Evolutionary conservation across 192 early-diverging fungal species (phyloP).

Genomic region (Dispira parvispora): DNA sequence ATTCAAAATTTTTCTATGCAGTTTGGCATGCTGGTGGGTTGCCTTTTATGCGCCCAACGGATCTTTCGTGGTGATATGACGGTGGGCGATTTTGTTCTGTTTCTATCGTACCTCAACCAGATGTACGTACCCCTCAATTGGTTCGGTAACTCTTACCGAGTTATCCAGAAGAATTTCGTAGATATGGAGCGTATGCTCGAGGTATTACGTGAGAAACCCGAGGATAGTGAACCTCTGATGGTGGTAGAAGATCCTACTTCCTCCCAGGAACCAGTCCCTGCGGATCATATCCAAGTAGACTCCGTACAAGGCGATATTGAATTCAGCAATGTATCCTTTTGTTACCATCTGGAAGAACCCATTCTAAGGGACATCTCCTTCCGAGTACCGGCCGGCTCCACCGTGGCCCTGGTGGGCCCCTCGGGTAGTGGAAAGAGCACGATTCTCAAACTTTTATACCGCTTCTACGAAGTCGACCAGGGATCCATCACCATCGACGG

Average conservation of each 20-base stretch:
- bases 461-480: slow-evolving; percentile 71
- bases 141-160: slow-evolving; percentile 89
- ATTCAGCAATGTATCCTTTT: slow-evolving; percentile 14
- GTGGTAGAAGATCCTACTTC: slow-evolving; percentile 4
- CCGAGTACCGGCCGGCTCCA: slow-evolving; percentile 24
- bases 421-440: slow-evolving; percentile 58
- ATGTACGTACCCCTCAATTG: slow-evolving; percentile 78
- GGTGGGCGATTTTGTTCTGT: slow-evolving; percentile 75
- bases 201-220: slow-evolving; percentile 33
- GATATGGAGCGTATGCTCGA: slow-evolving; percentile 98
- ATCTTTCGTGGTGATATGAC: slow-evolving; percentile 52
- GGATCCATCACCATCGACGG: slow-evolving; percentile 83
- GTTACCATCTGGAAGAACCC: slow-evolving; percentile 15
- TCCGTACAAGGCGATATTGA: slow-evolving; percentile 12
- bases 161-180: slow-evolving; percentile 81
- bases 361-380: slow-evolving; percentile 26
- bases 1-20: slow-evolving; percentile 81
- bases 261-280: slow-evolving; percentile 14
- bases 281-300: slow-evolving; percentile 16
- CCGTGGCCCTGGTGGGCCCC: slow-evolving; percentile 26
- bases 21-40: slow-evolving; percentile 60
- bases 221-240: slow-evolving; percentile 4
- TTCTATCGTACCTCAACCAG: slow-evolving; percentile 75
- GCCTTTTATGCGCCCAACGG: slow-evolving; percentile 67
- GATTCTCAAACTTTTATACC: slow-evolving; percentile 64